Base-by-base conservation (phyloP, 2,329 filamentous ascomycete species). In the Alternaria arborescens region DNA sequence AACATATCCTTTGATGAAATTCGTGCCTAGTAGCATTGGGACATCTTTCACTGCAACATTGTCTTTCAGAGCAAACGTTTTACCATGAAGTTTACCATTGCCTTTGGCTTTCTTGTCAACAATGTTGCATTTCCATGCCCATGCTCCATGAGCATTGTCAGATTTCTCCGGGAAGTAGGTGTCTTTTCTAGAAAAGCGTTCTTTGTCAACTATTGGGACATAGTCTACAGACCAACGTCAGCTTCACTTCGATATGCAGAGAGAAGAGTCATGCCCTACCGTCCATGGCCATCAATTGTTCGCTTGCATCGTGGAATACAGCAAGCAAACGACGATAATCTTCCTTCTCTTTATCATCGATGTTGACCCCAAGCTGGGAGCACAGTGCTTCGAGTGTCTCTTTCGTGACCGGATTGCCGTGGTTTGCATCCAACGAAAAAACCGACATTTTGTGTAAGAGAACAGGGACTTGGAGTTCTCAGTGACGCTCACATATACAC, bases 91-190 rank as follows among this genome's bases (percentile, higher is more conserved):
- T 24, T 79, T 66, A 24, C 71, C 67, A 30, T 55, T 11, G 4
- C 67, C 58, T 11, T 69, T 54, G 6, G 47, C 46, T 40, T 64
- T 55, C 10, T 72, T 66, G 60, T 80, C 78, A 52, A 69, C 65
- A 56, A 80, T 77, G 22, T 65, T 74, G 51, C 77, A 80, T 51
- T 68, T 76, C 79, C 80, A 82, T 6, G 80, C 81, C 81, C 81
- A 83, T 2, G 80, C 82, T 3, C 77, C 76, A 36, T 79, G 69
- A 5, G 70, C 60, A 43, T 82, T 82, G 6, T 79, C 71, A 11
- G 66, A 30, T n/a, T 59, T 66, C 2, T 67, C 61, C 3, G 76
- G 76, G 36, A 75, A 77, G 54, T 78, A 72, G 20, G 50, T 6
- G 5, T 55, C 14, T 55, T 74, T 62, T 60, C 80, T 60, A 38